phyloP scores from a whole-genome alignment of 257 asterid genomes.

The Catharanthus roseus region DNA sequence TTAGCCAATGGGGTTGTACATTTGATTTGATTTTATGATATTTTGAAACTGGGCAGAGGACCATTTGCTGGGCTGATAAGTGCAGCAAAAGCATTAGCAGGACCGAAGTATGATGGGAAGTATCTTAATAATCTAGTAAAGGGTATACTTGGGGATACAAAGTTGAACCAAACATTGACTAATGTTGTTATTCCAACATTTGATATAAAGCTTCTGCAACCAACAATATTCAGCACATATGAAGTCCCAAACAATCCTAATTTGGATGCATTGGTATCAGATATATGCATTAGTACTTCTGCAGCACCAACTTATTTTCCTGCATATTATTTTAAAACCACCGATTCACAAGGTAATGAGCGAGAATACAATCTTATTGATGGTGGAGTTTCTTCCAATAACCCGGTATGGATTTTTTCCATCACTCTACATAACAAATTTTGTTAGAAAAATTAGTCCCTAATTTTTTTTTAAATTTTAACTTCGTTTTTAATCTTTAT shows the following conservation, averaged over 20 bases:
- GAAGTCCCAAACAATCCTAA: background rate
- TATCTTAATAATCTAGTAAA: constrained; percentile 33
- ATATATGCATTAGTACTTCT: constrained; percentile 54
- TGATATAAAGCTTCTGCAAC: constrained; percentile 46
- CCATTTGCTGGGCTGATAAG: constrained; percentile 14
- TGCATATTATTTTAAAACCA: constrained; percentile 42
- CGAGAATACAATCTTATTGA: constrained; percentile 49
- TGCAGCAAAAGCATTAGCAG: constrained; percentile 11
- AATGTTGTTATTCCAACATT: constrained; percentile 51
- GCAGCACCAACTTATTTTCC: constrained; percentile 62
- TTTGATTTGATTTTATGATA: too few relatives aligned
- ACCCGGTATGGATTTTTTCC: constrained; percentile 56
- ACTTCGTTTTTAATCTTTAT: too few relatives aligned
- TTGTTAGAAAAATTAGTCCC: too few relatives aligned
- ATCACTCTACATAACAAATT: background rate
- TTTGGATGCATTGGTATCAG: constrained; percentile 43
- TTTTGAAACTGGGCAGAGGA: too few relatives aligned
- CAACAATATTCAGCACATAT: constrained; percentile 31
- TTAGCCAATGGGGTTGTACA: too few relatives aligned
- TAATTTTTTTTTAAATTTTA: too few relatives aligned
- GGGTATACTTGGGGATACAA: constrained; percentile 30
- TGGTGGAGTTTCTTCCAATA: constrained; percentile 60
- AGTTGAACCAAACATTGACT: constrained; percentile 33
- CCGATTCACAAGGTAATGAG: constrained; percentile 22
- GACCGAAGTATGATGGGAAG: constrained; percentile 46